Base-by-base conservation (phyloP, 768 basidiomycete species). In the Naganishia vaughanmartiniae region DNA sequence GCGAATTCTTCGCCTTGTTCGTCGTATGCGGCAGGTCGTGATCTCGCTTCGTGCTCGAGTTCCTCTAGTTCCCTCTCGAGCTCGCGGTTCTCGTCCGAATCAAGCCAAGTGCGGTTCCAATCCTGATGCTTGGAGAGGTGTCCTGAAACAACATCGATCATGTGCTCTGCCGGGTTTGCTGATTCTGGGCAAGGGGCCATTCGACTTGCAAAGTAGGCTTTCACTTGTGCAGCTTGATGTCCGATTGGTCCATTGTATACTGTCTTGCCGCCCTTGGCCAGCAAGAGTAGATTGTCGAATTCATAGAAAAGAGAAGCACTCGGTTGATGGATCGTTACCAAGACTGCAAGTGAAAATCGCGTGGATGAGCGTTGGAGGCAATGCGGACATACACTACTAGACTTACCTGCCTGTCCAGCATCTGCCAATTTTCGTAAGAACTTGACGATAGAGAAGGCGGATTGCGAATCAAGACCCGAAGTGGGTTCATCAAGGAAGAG, bases 81-180 rank as follows among this genome's bases (percentile, higher is more conserved):
- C 7, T 72, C 69, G 33, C 75, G 69, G 34, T 70, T 75, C 80
- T 93, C 89, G 0, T 86, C 83, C 4, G 89, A 90, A 17, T 89
- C 87, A 14, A 86, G 80, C 92, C 92, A 93, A 46, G 90, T 82
- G 69, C 90, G 87, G 58, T 87, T 87, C 92, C 92, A 94, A 74
- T 94, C 91, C 39, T 86, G 85, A 33, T 87, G 85, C 66, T 88
- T 84, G 0, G 90, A 90, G 28, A 90, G 83, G 34, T 68, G 58
- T 45, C 87, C 84, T 0, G 89, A 87, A 15, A 88, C 84, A 45
- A 89, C 84, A 53, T 91, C 89, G 11, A 80, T 76, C 77, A 83
- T 81, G 76, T 86, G 89, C 79, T 91, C 86, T 1, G 85, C 86
- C 0, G 91, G 90, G 75, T 93, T 93, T 76, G 88, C 90, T 0